These are phyloP conservation scores for Yarrowia bubula DNA, from an alignment of 805 yeast genomes.

Conservation along the genomic window DNA sequence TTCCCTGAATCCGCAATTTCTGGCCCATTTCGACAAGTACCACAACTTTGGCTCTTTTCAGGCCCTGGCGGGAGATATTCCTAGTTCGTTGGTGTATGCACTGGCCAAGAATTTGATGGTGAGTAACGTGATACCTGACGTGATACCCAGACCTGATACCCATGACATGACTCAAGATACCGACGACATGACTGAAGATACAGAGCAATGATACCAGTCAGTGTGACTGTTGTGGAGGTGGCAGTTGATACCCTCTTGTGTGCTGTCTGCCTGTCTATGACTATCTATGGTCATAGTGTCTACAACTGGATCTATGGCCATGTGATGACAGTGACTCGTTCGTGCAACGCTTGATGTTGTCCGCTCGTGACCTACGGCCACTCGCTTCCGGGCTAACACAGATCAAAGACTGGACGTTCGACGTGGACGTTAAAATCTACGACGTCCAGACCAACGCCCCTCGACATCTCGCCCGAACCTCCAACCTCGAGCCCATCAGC, in stretches of 20 bases:
- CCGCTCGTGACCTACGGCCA: no score
- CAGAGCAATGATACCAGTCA: no score
- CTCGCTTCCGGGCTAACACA: not conserved
- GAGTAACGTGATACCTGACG: not conserved
- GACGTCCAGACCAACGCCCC: slow-evolving; percentile 55
- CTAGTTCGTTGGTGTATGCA: slow-evolving; percentile 7
- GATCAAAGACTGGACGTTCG: slow-evolving; percentile 37
- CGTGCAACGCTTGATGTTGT: no score
- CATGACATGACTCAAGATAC: not conserved
- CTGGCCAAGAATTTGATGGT: slow-evolving; percentile 11
- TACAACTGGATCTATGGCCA: no score
- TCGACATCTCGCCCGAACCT: slow-evolving; percentile 41
- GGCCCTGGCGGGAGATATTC: slow-evolving; percentile 20
- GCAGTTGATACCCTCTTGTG: no score
- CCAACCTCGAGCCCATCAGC: slow-evolving; percentile 41
- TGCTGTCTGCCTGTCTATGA: no score
- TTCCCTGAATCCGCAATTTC: not conserved
- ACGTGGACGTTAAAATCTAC: slow-evolving; percentile 58
- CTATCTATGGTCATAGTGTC: no score
- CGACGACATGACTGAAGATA: not conserved
- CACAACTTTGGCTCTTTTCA: slow-evolving; percentile 14
- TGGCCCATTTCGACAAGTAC: slow-evolving; percentile 26
- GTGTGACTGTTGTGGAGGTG: no score
- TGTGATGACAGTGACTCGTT: no score
- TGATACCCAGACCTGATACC: not conserved